Conservation (phyloP, 805 yeast species). For the Kodamaea neixiangensis region DNA sequence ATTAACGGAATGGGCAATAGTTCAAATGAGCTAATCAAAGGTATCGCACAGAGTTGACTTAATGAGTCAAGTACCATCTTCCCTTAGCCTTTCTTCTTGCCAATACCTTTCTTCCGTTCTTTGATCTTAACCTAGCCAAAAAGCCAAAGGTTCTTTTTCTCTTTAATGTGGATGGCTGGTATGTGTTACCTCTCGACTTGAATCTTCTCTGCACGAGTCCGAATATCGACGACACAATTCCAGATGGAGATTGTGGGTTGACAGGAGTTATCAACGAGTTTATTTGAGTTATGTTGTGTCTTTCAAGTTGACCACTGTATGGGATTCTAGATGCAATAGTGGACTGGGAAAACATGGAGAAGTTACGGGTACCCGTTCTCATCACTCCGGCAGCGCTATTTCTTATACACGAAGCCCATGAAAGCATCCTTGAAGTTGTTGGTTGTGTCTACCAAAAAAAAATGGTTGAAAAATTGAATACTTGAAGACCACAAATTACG, state of each 20-base stretch:
- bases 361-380: constrained; percentile 7
- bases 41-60: constrained; percentile 14
- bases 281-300: constrained; percentile 15
- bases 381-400: constrained; percentile 6
- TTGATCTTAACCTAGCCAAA: constrained; percentile 74
- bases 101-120: constrained; percentile 75
- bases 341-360: constrained; percentile 16
- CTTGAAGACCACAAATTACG: constrained; percentile 6
- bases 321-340: constrained; percentile 6
- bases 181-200: constrained; percentile 91
- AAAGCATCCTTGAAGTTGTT: constrained; percentile 1
- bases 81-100: constrained; percentile 83
- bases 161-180: constrained; percentile 88
- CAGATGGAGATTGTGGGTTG: constrained; percentile 18
- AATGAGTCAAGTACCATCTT: constrained; percentile 90
- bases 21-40: not conserved
- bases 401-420: constrained; percentile 10
- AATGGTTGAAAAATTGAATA: constrained; percentile 3
- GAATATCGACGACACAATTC: constrained; percentile 22
- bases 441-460: not conserved
- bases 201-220: constrained; percentile 60
- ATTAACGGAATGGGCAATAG: no score
- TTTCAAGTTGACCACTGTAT: not conserved
- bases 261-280: constrained; percentile 20
- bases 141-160: constrained; percentile 91